Conservation (phyloP, 2,329 filamentous ascomycete genomes). For the Dothistroma pini region DNA sequence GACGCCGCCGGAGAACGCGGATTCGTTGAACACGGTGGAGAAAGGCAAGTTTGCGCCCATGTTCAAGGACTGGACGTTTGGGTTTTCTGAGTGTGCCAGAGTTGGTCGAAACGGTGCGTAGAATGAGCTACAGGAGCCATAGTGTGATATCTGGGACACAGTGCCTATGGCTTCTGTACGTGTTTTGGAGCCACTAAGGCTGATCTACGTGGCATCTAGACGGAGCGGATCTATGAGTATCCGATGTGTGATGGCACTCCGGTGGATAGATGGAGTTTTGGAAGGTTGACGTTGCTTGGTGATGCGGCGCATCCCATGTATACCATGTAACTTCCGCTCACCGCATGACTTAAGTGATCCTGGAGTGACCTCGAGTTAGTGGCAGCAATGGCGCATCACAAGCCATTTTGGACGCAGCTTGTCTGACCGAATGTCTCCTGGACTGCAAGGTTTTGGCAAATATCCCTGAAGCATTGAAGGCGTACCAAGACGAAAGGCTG, state of each 20-base stretch:
- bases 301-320: constrained; percentile 42
- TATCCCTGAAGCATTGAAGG: constrained; percentile 35
- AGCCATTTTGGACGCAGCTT: constrained; percentile 45
- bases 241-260: constrained; percentile 48
- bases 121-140: no score
- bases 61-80: constrained; percentile 43
- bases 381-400: constrained; percentile 45
- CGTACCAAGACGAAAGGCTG: constrained; percentile 40
- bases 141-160: no score
- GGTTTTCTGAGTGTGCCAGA: constrained; percentile 43
- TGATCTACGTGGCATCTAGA: constrained; percentile 17
- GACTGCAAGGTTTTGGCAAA: constrained; percentile 21
- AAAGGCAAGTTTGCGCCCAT: constrained; percentile 41
- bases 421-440: constrained; percentile 36
- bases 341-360: not conserved
- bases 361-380: constrained; percentile 34
- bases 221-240: constrained; percentile 45
- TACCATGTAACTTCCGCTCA: not conserved
- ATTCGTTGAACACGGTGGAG: constrained; percentile 44
- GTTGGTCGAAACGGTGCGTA: constrained; percentile 34
- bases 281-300: constrained; percentile 39
- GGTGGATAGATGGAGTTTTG: constrained; percentile 40
- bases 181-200: no score
- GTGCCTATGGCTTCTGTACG: no score
- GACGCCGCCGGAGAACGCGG: constrained; percentile 41